Evolutionary conservation across 2,329 filamentous ascomycete genomes (phyloP).

Genomic region (Cercospora sesami): DNA sequence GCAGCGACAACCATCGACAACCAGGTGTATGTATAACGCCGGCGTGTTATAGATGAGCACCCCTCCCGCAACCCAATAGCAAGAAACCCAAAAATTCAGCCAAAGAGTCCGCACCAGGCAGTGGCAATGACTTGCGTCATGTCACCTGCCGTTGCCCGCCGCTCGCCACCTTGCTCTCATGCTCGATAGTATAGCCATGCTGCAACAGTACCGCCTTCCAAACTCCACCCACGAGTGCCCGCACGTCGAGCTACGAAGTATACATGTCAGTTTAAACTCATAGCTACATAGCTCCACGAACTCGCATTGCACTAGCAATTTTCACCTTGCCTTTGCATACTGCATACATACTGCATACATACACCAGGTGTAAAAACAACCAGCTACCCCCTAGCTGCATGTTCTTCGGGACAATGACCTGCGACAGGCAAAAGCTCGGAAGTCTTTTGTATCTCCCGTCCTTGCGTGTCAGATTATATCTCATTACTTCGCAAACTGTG

Average conservation of each 20-base stretch:
- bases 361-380: not conserved
- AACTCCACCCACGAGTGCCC: too few species aligned
- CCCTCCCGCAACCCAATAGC: not conserved
- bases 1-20: not conserved
- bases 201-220: too few species aligned
- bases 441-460: not conserved
- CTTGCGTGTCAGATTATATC: not conserved
- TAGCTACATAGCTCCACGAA: not conserved
- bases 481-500: not conserved
- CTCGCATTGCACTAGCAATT: not conserved
- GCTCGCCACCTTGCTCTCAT: too few species aligned
- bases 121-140: not conserved
- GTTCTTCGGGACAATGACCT: too few species aligned
- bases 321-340: not conserved
- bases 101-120: not conserved
- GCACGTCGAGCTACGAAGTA: not conserved
- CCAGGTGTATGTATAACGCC: slow-evolving; percentile 9
- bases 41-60: not conserved
- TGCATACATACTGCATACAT: not conserved
- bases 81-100: not conserved
- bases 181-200: too few species aligned
- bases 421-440: not conserved
- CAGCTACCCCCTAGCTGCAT: not conserved
- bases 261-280: not conserved
- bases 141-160: not conserved